Evolutionary conservation across 805 yeast genomes (phyloP), one percentile per base, ranked within the genome.

Genomic region (Lipomyces sp.): DNA sequence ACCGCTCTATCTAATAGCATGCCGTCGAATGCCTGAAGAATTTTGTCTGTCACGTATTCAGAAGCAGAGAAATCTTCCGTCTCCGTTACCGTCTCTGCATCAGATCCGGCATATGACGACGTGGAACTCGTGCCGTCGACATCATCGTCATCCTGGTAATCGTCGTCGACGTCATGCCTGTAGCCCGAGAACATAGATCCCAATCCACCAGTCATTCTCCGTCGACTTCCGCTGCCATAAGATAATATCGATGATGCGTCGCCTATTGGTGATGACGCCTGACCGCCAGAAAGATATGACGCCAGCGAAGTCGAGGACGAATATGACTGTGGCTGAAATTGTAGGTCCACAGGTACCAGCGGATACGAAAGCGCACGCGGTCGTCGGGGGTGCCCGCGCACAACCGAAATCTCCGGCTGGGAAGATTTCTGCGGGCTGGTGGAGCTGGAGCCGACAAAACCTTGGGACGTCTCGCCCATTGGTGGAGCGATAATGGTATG

Each of bases 91-190:
- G 69, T 67, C 33, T 57, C 70, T 11, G 69, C 71, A 53, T 68
- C 71, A 10, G 71, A 68, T 13, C 71, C 71, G 4, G 71, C 71
- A 53, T 68, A 68, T 11, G 70, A 66, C 2, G 71, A 68, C 35
- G 67, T 63, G 29, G 71, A 68, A n/a, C 61, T 63, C 11, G 66
- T 63, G 5, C 39, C 59, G 53, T 59, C 64, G 55, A 42, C 63
- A n/a, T 61, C 48, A 3, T 53, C 58, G 53, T 50, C 53, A 32
- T 11, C 69, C 7, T 51, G 57, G 11, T 51, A 57, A 7, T 51
- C 53, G n/a, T n/a, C 29, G n/a, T 64, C 58, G 6, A 32, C 32
- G 34, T 58, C 57, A 32, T 33, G 29, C 30, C 53, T 53, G 50
- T 24, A 24, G 32, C 45, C 29, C 35, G 13, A 42, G n/a, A 35